Percentiles rank a stretch among this genome's conserved stretches.
phyloP scores from a whole-genome alignment of 352 stramenopile genomes.

The Globisporangium okanoganense region DNA sequence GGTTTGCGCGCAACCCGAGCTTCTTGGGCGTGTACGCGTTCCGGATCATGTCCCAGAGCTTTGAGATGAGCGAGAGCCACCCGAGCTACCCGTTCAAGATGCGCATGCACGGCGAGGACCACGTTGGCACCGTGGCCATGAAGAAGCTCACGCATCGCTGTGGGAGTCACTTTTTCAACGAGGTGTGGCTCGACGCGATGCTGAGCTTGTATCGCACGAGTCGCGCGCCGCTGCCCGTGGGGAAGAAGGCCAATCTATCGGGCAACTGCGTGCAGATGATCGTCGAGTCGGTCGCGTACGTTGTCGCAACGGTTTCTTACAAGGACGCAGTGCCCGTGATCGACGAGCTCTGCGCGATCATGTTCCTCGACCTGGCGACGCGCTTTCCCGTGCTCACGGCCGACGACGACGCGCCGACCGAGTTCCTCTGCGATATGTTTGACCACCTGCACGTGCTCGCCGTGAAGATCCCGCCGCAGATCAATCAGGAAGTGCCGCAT shows the following conservation, averaged over 20 bases:
- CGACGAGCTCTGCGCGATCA: slow-evolving; percentile 54
- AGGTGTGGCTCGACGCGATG: slow-evolving; percentile 66
- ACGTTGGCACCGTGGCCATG: slow-evolving; percentile 65
- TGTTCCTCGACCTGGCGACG: slow-evolving; percentile 58
- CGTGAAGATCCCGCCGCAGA: slow-evolving; percentile 48
- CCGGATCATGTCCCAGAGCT: slow-evolving; percentile 65
- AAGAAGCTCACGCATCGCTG: slow-evolving; percentile 66
- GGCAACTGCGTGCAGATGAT: slow-evolving; percentile 52
- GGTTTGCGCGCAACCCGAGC: slow-evolving; percentile 65
- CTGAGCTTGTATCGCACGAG: slow-evolving; percentile 57
- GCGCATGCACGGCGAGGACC: slow-evolving; percentile 43
- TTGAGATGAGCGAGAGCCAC: slow-evolving; percentile 41
- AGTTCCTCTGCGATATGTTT: slow-evolving; percentile 59
- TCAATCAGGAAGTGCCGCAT: slow-evolving; percentile 59
- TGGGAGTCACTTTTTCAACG: slow-evolving; percentile 59
- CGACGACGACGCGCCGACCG: slow-evolving; percentile 41
- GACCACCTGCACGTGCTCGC: slow-evolving; percentile 57
- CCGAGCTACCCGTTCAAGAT: slow-evolving; percentile 39
- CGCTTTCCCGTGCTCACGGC: slow-evolving; percentile 40
- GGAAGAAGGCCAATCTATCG: slow-evolving; percentile 23
- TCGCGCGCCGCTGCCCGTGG: slow-evolving; percentile 15
- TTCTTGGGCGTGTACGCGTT: slow-evolving; percentile 58
- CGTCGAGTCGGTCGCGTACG: slow-evolving; percentile 65
- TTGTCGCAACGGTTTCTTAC: slow-evolving; percentile 63
- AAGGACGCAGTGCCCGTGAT: slow-evolving; percentile 56